Conservation (phyloP, 2,329 filamentous ascomycete species). For the Geosmithia putterillii region DNA sequence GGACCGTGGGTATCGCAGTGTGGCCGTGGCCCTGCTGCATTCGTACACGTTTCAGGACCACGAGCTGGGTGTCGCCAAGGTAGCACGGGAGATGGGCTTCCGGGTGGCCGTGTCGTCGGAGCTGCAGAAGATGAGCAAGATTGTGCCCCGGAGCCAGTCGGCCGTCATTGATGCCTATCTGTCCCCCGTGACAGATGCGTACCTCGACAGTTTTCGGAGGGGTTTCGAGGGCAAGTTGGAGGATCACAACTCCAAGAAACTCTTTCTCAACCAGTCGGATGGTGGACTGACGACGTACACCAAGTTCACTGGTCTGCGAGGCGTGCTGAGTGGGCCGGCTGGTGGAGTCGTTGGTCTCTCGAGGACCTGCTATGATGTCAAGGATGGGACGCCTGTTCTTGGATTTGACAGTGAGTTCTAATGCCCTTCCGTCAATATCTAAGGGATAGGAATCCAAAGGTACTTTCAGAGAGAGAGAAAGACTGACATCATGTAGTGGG, state of each 20-base stretch:
- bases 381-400: constrained; percentile 75
- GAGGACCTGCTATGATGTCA: constrained; percentile 74
- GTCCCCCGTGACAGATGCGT: constrained; percentile 22
- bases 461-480: constrained; percentile 35
- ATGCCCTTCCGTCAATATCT: neutral
- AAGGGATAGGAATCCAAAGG: neutral
- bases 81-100: constrained; percentile 65
- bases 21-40: constrained; percentile 86
- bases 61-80: constrained; percentile 61
- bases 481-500: constrained; percentile 15
- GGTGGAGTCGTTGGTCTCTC: constrained; percentile 89
- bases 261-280: constrained; percentile 12
- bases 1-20: constrained; percentile 58
- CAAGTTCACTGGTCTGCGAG: constrained; percentile 13
- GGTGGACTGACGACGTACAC: constrained; percentile 13
- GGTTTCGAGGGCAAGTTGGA: constrained; percentile 11
- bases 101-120: constrained; percentile 30
- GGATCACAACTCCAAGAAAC: constrained; percentile 9
- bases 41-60: constrained; percentile 85
- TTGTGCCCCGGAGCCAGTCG: constrained; percentile 26
- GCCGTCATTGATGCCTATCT: constrained; percentile 29
- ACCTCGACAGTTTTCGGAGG: constrained; percentile 13
- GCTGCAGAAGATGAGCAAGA: constrained; percentile 26
- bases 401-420: constrained; percentile 70
- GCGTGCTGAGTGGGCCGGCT: constrained; percentile 71